Base-by-base conservation (phyloP, 1,284 basidiomycete species). In the Trametes versicolor region DNA sequence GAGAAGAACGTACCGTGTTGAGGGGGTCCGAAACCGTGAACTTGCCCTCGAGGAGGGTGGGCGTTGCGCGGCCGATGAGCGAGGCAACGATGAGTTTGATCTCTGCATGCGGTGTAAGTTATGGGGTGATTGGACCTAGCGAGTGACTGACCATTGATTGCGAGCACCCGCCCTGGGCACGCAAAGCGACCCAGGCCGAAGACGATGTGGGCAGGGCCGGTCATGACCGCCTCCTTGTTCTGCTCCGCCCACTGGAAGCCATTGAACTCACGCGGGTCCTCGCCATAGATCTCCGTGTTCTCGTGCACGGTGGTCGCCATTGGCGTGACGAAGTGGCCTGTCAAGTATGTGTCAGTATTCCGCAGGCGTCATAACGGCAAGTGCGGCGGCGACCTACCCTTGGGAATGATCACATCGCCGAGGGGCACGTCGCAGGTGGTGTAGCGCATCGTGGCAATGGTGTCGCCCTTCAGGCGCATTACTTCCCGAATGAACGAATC, bases 401-500 rank as follows among this genome's bases (percentile, higher is more conserved):
- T 77, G 25, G 79, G 79, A 21, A 80, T 75, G 2, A 73, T 71
- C 41, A 76, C 77, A n/a, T 72, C 72, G 27, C 74, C 79, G 13
- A 80, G 66, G 8, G 70, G 65, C 10, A 73, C 72, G 48, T 80
- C 77, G 55, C 66, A 63, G 5, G 74, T 76, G 10, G 79, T 77
- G 58, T 71, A 62, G n/a, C 79, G 72, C 63, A 74, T 74, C 10
- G 72, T 71, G 36, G 73, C 73, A 45, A 80, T 72, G 17, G 78
- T 79, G 60, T 79, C 78, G 8, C 79, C 79, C 66, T 80, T 80
- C 25, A 77, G 76, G 36, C 78, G 74, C 74, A 80, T 72, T 10
- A 80, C 79, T 60, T 80, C 78, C 27, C 79, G 76, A 49, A 79
- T 76, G 67, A 80, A 80, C 1, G 78, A 78, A 63, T 80, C 79